Conservation (phyloP, 140 eudicot genomes). For the Stevia rebaudiana region DNA sequence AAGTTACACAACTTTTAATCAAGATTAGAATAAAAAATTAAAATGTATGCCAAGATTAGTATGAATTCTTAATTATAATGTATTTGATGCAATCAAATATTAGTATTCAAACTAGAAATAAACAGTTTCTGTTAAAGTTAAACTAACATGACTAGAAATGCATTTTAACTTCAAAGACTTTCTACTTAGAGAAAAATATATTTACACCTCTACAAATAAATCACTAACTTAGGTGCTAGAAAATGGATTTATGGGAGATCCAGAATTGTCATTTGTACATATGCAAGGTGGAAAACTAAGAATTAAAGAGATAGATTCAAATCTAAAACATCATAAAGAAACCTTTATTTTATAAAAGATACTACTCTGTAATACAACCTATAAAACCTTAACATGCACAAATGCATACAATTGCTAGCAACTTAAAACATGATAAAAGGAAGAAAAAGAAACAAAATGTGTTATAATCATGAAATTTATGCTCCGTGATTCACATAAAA, state of each 20-base stretch:
- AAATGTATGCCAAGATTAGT: not conserved
- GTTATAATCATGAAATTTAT: not conserved
- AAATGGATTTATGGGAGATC: not conserved
- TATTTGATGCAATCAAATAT: too few species aligned
- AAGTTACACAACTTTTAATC: not conserved
- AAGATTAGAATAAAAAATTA: not conserved
- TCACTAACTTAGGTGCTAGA: not conserved
- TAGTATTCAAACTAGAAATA: too few species aligned
- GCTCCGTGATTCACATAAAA: not conserved
- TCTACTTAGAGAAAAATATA: not conserved
- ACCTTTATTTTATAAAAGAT: not conserved
- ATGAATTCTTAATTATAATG: not conserved
- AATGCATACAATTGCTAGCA: not conserved
- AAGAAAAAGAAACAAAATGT: not conserved
- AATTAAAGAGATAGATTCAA: not conserved
- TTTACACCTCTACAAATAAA: not conserved
- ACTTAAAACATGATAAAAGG: not conserved
- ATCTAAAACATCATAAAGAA: conserved; percentile 2
- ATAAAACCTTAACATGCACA: not conserved
- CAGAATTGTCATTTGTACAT: not conserved
- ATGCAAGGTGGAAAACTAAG: not conserved
- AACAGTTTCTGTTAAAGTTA: not conserved
- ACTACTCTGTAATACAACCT: not conserved
- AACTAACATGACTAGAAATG: not conserved
- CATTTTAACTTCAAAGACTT: not conserved